Conservation (phyloP, 257 asterid species). For the Penstemon newberryi region DNA sequence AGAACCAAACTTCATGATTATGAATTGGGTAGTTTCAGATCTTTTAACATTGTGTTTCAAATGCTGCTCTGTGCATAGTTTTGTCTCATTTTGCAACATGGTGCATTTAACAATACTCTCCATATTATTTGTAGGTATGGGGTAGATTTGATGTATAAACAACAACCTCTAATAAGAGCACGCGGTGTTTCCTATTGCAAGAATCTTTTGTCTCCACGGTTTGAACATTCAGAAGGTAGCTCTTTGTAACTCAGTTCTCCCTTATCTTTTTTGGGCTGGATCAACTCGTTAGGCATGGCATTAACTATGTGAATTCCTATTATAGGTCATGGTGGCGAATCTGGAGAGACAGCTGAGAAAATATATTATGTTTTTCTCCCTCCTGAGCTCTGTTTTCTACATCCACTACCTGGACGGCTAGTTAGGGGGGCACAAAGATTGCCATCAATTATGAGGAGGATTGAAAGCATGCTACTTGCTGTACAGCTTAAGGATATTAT, state of each 20-base stretch:
- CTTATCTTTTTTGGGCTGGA: conserved; percentile 26
- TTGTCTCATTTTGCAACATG: conserved; percentile 34
- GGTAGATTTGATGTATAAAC: conserved; percentile 70
- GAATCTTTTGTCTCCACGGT: conserved; percentile 91
- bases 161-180: conserved; percentile 88
- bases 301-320: conserved; percentile 29
- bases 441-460: conserved; percentile 95
- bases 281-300: conserved; percentile 22
- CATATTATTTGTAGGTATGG: conserved; percentile 68
- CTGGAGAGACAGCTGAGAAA: conserved; percentile 76
- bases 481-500: conserved; percentile 85
- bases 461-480: conserved; percentile 94
- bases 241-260: conserved; percentile 13
- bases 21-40: conserved; percentile 18
- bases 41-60: conserved; percentile 6
- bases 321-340: conserved; percentile 60
- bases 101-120: conserved; percentile 40
- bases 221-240: conserved; percentile 87
- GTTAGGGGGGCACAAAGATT: conserved; percentile 96
- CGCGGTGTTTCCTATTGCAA: conserved; percentile 99
- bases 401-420: conserved; percentile 89
- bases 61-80: conserved; percentile 30
- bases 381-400: conserved; percentile 93
- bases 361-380: conserved; percentile 97
- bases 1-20: background rate